Base-by-base conservation (phyloP, 768 basidiomycete species). In the Leccinum disarticulatum region DNA sequence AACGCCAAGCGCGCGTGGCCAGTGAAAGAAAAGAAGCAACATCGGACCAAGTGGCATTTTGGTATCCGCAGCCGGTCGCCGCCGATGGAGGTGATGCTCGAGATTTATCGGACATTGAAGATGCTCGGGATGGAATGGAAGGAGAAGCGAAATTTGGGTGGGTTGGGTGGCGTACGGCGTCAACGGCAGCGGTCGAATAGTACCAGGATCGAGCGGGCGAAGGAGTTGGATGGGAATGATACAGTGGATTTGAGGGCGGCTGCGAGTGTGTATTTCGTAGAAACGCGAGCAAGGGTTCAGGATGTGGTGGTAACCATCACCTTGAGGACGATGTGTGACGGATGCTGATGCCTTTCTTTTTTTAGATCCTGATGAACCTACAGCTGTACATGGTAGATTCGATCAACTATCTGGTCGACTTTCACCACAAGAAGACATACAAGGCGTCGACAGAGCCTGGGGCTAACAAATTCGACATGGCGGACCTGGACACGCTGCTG, bases 21-120 rank as follows among this genome's bases (percentile, higher is more conserved):
- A 72, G 56, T 75, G 74, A 86, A 86, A 68, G 80, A 81, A 66
- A 85, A 87, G 77, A 90, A 87, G 70, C 83, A 85, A 56, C 86
- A 88, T 61, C 86, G 89, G 61, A 90, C 90, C 15, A 89, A 93
- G 63, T 98, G 97, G 97, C 97, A 99, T 72, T 99, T 98, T 69
- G 97, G 97, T 8, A 98, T 99, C 43, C 83, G 97, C 33, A 95
- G 92, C 66, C 82, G 95, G 60, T 90, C 87, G 59, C 93, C 95
- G 33, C 97, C 95, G 22, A 96, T 98, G 92, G 97, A 99, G 74
- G 96, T 99, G 25, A 98, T 99, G 95, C 77, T 97, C 27, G 96
- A 98, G 81, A 97, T 99, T 54, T 98, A 99, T 76, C 80, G 91
- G 61, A 97, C 95, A 47, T 77, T 99, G 53, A 89, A 90, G 76